phyloP scores from a whole-genome alignment of 2,329 filamentous ascomycete species.

The Lecanosticta acicola region DNA sequence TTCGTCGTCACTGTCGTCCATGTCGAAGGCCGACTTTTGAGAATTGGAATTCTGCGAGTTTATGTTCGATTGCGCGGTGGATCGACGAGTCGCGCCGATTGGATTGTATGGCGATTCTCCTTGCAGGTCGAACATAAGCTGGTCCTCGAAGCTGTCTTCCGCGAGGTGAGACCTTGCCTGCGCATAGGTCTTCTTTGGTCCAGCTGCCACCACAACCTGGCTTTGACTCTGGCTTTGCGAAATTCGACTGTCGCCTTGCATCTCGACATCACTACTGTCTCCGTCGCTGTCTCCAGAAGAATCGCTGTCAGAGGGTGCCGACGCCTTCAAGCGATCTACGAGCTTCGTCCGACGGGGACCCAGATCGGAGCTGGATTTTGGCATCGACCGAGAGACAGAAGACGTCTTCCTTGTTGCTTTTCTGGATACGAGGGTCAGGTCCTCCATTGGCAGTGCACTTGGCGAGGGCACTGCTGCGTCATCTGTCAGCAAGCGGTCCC shows the following conservation, averaged over 20 bases:
- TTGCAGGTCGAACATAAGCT: constrained; percentile 30
- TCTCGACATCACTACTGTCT: constrained; percentile 5
- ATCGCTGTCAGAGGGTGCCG: constrained; percentile 20
- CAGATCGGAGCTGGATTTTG: constrained; percentile 24
- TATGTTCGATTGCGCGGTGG: not conserved
- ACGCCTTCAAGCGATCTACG: constrained; percentile 32
- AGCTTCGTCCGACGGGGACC: constrained; percentile 24
- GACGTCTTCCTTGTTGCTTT: constrained; percentile 3
- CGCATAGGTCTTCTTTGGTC: constrained; percentile 51
- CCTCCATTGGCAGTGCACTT: constrained; percentile 21
- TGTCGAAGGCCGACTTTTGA: constrained; percentile 28
- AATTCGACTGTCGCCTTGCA: constrained; percentile 6
- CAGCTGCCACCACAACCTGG: constrained; percentile 18
- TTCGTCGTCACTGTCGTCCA: constrained; percentile 45
- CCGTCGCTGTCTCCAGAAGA: constrained; percentile 18
- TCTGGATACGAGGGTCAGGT: constrained; percentile 18
- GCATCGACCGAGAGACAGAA: constrained; percentile 8
- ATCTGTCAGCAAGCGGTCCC: constrained; percentile 26
- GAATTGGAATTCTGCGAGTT: constrained; percentile 4
- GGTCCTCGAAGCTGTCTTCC: constrained; percentile 43
- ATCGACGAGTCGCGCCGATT: not conserved
- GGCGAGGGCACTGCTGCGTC: constrained; percentile 21
- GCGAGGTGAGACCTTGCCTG: constrained; percentile 56
- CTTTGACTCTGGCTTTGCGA: constrained; percentile 11
- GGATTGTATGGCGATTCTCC: constrained; percentile 21